These are phyloP conservation scores for Neurospora pannonica DNA, from an alignment of 495 filamentous ascomycete species.

Conservation along the genomic window DNA sequence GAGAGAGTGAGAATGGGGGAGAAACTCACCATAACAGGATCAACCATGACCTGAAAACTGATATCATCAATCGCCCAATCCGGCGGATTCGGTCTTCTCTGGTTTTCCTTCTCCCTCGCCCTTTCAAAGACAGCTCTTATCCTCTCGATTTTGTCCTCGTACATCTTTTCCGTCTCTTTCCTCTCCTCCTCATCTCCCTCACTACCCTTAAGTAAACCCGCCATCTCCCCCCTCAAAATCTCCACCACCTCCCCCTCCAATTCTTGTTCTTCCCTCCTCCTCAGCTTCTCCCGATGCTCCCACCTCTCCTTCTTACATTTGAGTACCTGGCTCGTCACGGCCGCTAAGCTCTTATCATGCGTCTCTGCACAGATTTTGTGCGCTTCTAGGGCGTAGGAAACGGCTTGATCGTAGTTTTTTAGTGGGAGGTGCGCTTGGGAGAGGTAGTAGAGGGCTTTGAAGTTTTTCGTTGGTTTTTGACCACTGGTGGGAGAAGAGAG, in stretches of 20 bases:
- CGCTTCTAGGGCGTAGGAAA: conserved; percentile 59
- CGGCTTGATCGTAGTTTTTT: conserved; percentile 63
- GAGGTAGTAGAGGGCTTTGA: conserved; percentile 81
- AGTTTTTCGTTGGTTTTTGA: neutral
- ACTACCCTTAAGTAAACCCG: conserved; percentile 11
- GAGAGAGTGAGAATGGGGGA: no score
- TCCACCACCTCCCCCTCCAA: conserved; percentile 46
- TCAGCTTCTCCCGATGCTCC: conserved; percentile 46
- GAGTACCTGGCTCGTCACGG: conserved; percentile 59
- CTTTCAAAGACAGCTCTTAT: conserved; percentile 45
- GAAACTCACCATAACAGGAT: conserved; percentile 64
- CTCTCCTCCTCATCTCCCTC: conserved; percentile 4
- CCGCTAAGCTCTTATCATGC: conserved; percentile 50
- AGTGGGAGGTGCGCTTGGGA: conserved; percentile 74
- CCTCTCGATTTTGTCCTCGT: neutral
- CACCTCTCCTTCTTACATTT: conserved; percentile 71
- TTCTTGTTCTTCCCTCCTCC: conserved; percentile 36
- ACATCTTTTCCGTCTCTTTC: conserved; percentile 3
- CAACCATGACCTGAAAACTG: conserved; percentile 84
- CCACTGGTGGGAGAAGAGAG: conserved; percentile 34
- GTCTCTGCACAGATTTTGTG: conserved; percentile 59
- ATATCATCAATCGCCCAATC: conserved; percentile 87
- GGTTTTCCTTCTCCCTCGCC: conserved; percentile 37
- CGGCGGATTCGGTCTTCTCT: conserved; percentile 56
- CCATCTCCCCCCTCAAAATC: conserved; percentile 25